Conservation (phyloP, 257 asterid genomes). For the Solanum infundibuliforme region DNA sequence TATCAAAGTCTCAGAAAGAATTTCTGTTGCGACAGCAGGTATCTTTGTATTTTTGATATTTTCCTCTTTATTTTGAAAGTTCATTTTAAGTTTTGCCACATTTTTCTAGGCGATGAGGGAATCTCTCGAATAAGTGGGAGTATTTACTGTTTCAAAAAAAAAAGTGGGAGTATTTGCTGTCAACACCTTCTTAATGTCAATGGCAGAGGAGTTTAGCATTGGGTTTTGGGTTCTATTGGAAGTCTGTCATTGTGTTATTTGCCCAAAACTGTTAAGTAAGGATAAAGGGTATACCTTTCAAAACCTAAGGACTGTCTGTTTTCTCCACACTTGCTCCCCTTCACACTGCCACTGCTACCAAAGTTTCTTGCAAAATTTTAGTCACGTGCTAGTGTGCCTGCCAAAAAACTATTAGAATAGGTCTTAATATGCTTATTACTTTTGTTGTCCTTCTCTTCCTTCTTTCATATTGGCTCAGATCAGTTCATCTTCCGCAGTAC, state of each 20-base stretch:
- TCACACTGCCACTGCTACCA: not conserved
- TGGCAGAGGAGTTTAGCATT: not conserved
- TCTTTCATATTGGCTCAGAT: not conserved
- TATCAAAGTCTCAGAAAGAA: constrained; percentile 98
- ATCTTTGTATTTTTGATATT: constrained; percentile 4
- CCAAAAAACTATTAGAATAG: not conserved
- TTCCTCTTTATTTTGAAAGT: not conserved
- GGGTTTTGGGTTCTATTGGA: not conserved
- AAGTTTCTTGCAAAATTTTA: not conserved
- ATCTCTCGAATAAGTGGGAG: not conserved
- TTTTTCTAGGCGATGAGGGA: not conserved
- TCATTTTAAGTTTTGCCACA: not conserved
- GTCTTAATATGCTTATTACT: not conserved
- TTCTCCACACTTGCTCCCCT: not conserved
- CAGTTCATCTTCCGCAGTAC: not conserved
- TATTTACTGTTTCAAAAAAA: not conserved
- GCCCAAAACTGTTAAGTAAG: not conserved
- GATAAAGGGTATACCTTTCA: not conserved
- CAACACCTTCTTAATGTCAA: not conserved
- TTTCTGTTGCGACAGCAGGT: constrained; percentile 99
- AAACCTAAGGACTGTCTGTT: not conserved
- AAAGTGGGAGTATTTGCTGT: not conserved
- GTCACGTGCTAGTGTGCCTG: not conserved
- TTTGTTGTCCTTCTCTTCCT: not conserved
- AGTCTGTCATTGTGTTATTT: not conserved